Conservation (phyloP, 2,329 filamentous ascomycete genomes). For the Fusarium caatingaense region DNA sequence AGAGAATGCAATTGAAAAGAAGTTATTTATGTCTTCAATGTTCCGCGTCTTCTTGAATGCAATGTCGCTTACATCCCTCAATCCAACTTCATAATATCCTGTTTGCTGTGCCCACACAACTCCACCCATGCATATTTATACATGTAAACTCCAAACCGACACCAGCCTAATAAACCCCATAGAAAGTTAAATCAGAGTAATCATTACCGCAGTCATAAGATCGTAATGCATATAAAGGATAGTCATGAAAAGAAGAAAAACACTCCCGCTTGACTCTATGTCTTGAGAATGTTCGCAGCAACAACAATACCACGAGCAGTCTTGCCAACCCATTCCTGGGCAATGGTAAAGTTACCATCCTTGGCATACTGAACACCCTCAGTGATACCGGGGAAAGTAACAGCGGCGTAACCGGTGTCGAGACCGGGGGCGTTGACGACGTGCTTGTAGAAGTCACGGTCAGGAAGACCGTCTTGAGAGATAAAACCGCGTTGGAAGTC, state of each 20-base stretch:
- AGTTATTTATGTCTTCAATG: too few species aligned
- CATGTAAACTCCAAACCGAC: constrained; percentile 4
- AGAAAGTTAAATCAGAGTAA: not conserved
- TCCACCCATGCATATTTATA: not conserved
- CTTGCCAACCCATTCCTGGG: constrained; percentile 52
- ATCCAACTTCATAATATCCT: too few species aligned
- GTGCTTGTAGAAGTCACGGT: constrained; percentile 59
- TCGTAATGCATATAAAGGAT: constrained; percentile 20
- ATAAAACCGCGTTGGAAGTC: constrained; percentile 62
- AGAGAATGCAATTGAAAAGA: too few species aligned
- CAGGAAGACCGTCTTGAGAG: constrained; percentile 59
- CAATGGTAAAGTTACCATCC: constrained; percentile 41
- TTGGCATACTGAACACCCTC: constrained; percentile 70
- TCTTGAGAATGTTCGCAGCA: constrained; percentile 52
- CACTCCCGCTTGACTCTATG: not conserved
- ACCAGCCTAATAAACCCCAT: not conserved
- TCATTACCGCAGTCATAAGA: constrained; percentile 6
- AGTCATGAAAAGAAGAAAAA: not conserved
- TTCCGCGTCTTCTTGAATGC: too few species aligned
- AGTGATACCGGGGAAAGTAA: constrained; percentile 68
- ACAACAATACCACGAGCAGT: constrained; percentile 51
- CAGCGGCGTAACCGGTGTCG: constrained; percentile 59
- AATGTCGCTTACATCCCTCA: too few species aligned
- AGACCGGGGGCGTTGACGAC: constrained; percentile 61
- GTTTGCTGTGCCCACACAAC: not conserved